These are phyloP conservation scores for Spizellomyces sp. DNA, from an alignment of 192 early-diverging fungal species.

Conservation along the genomic window DNA sequence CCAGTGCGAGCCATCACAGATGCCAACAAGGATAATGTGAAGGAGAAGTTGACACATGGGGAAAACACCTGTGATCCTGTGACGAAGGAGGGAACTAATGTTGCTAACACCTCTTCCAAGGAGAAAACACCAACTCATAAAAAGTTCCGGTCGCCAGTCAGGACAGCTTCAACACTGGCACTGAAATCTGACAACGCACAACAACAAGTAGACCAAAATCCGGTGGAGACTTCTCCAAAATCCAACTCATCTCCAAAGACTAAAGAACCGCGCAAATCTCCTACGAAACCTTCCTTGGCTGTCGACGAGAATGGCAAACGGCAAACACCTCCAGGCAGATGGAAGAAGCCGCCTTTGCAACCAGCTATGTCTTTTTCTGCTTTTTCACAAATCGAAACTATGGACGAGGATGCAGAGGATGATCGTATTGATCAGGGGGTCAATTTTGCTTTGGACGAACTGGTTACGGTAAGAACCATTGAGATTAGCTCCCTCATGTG, in stretches of 20 bases:
- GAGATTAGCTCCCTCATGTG: background rate
- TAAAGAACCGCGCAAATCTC: background rate
- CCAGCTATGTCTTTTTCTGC: background rate
- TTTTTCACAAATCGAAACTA: constrained; percentile 30
- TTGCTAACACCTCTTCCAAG: too few relatives aligned
- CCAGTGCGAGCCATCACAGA: background rate
- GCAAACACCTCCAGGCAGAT: background rate
- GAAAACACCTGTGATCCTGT: background rate
- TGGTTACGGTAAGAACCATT: constrained; percentile 7
- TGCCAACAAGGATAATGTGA: background rate
- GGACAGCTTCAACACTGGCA: background rate
- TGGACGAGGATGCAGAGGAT: background rate
- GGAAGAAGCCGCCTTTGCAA: background rate
- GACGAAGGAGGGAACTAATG: background rate
- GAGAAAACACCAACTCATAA: background rate
- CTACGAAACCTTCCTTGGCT: background rate
- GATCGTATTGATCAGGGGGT: background rate
- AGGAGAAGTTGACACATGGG: background rate
- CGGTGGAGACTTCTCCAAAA: background rate
- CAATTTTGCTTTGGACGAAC: constrained; percentile 9
- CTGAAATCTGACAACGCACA: background rate
- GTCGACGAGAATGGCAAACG: background rate
- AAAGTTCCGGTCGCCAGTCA: background rate
- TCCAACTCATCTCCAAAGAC: background rate
- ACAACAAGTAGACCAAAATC: background rate